These are phyloP conservation scores for Zopfia rhizophila DNA, from an alignment of 2,329 filamentous ascomycete species.

Conservation along the genomic window DNA sequence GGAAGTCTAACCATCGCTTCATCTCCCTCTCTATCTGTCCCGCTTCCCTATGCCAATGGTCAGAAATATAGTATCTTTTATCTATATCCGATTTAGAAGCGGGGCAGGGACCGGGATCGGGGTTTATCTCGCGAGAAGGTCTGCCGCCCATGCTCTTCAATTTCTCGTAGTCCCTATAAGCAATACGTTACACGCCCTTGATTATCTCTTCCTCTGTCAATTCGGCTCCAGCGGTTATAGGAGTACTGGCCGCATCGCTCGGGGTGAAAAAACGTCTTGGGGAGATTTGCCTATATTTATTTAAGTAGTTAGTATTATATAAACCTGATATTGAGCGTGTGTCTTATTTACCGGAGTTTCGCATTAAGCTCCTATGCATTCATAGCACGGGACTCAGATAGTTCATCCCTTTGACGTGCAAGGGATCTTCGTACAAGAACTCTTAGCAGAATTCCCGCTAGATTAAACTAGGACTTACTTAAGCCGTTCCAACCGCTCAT, in stretches of 20 bases:
- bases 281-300: conserved; percentile 7
- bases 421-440: conserved; percentile 5
- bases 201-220: conserved; percentile 7
- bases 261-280: conserved; percentile 7
- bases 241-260: conserved; percentile 8
- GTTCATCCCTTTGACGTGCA: conserved; percentile 6
- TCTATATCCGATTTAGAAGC: conserved; percentile 8
- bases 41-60: conserved; percentile 7
- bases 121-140: conserved; percentile 11
- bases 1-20: conserved; percentile 6
- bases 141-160: conserved; percentile 5
- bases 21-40: conserved; percentile 1
- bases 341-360: conserved; percentile 6
- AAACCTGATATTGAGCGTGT: conserved; percentile 5
- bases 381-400: conserved; percentile 7
- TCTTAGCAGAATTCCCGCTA: conserved; percentile 1
- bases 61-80: conserved; percentile 8
- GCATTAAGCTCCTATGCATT: conserved; percentile 5
- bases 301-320: conserved; percentile 6
- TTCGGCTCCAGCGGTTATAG: conserved; percentile 8
- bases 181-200: not conserved
- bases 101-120: conserved; percentile 9
- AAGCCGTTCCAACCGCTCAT: conserved; percentile 6
- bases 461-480: conserved; percentile 6
- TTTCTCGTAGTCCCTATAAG: conserved; percentile 3